Evolutionary conservation across 2,329 filamentous ascomycete species (phyloP), one percentile per base, ranked within the genome.

Genomic region (Emergomyces orientalis): DNA sequence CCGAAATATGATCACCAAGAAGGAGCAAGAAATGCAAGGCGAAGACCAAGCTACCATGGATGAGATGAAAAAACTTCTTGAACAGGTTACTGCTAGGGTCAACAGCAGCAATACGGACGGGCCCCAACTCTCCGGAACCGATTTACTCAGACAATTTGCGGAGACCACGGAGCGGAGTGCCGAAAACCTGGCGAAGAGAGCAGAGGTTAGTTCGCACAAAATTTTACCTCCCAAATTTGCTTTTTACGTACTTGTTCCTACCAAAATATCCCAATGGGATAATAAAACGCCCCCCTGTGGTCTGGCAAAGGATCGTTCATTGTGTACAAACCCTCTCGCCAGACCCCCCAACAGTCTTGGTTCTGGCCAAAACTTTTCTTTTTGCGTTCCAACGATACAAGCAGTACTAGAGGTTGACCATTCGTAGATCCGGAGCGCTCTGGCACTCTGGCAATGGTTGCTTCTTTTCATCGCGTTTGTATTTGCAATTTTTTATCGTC

Each of bases 91-190:
- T n/a, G 72, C 70, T 30, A 71, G 72, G 54, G 71, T 73, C 25
- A 72, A 69, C 27, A 71, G 68, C 27, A 71, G 68, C 14, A 74
- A 69, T 11, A 67, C 70, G 2, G 73, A 74, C 47, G 66, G 69
- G 37, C 65, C 72, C 13, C 71, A 76, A 59, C 72, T 76, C 62
- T 75, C 75, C 14, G 72, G 71, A 49, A 69, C 73, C 45, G 74
- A 78, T 60, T 71, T 78, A 51, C 68, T 75, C 25, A 76, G 75
- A 62, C 74, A 76, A 66, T 79, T 78, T 47, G 78, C 78, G n/a
- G 81, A 80, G 34, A 79, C 83, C 49, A 79, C 82, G 64, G 84
- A 84, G 73, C 85, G 84, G 67, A 84, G 78, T 59, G 69, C 75
- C 30, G 76, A 78, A 63, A 72, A 73, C 41, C 70, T 78, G 37